phyloP scores from a whole-genome alignment of 305 asterid genomes.

The Ilex paraguariensis region DNA sequence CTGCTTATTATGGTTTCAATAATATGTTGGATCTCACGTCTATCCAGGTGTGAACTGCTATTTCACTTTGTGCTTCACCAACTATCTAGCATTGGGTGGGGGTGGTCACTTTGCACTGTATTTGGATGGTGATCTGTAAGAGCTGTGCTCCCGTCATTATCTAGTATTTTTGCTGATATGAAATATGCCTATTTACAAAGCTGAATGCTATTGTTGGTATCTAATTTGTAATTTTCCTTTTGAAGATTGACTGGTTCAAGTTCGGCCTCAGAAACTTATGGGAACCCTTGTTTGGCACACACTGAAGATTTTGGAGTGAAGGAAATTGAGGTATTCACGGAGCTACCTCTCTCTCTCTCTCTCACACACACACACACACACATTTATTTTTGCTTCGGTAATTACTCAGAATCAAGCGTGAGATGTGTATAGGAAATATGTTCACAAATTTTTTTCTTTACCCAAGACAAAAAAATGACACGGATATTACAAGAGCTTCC shows the following conservation, averaged over 20 bases:
- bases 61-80: conserved; percentile 70
- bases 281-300: conserved; percentile 72
- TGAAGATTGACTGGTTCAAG: conserved; percentile 78
- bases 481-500: no score
- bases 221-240: conserved; percentile 9
- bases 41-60: conserved; percentile 72
- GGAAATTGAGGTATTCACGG: conserved; percentile 73
- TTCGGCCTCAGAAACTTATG: conserved; percentile 85
- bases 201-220: neutral
- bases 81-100: conserved; percentile 94
- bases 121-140: conserved; percentile 93
- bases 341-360: neutral
- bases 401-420: no score
- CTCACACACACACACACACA: neutral
- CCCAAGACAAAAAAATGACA: no score
- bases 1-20: no score
- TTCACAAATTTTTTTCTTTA: no score
- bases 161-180: neutral
- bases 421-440: no score
- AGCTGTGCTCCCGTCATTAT: conserved; percentile 7
- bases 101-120: conserved; percentile 91
- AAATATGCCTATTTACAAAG: neutral
- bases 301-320: conserved; percentile 65
- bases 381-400: neutral
- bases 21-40: neutral